phyloP scores from a whole-genome alignment of 202 grass and related monocot species.

The Setaria viridis region DNA sequence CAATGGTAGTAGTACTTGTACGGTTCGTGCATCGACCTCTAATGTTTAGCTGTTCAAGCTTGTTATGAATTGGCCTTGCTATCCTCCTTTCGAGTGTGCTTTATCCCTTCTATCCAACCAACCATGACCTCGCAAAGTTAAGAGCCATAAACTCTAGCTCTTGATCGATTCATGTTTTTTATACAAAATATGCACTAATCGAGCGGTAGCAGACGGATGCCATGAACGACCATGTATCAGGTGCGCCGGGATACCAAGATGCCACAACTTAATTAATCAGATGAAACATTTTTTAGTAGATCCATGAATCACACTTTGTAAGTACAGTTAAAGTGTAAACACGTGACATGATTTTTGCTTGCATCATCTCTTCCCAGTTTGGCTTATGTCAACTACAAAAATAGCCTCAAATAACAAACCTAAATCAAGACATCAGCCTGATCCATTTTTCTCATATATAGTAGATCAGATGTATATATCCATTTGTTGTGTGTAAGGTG shows the following conservation, averaged over 20 bases:
- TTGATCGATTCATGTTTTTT: background rate
- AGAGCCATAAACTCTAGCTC: background rate
- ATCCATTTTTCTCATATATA: background rate
- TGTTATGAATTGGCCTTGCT: too few species aligned
- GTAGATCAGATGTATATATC: background rate
- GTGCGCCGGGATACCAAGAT: background rate
- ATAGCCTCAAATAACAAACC: background rate
- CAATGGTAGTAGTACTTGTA: background rate
- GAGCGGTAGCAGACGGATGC: background rate
- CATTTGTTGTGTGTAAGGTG: too few species aligned
- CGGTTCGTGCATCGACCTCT: background rate
- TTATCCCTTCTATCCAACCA: background rate
- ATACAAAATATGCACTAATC: background rate
- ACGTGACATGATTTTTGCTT: background rate
- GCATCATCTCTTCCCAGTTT: background rate
- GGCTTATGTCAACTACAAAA: background rate
- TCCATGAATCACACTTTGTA: background rate
- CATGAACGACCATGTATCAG: background rate
- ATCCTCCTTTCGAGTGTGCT: too few species aligned
- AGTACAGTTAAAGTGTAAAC: background rate
- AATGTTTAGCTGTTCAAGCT: background rate
- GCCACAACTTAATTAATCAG: background rate
- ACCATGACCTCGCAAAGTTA: background rate
- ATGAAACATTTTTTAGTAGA: background rate
- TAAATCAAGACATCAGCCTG: background rate